A percentile compares a stretch with the other conserved stretches of the same genome.
phyloP scores from a whole-genome alignment of 108 stramenopile species.

The Skeletonema potamos region DNA sequence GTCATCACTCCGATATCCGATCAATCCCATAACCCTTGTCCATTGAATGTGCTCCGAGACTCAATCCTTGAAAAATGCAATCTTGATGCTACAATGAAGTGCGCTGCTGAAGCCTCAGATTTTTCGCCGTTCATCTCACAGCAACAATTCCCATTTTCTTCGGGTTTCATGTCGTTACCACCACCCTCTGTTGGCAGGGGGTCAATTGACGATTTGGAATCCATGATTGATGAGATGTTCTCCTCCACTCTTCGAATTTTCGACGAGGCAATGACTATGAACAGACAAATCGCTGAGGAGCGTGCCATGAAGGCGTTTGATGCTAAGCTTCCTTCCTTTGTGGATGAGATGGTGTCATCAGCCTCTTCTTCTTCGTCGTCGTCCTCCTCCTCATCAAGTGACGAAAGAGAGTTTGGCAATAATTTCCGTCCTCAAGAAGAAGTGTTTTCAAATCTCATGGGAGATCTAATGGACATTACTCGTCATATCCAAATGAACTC shows the following conservation, averaged over 20 bases:
- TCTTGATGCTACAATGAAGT: neutral
- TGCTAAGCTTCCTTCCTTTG: neutral
- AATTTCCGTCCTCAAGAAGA: neutral
- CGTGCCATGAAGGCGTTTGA: neutral
- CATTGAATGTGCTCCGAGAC: neutral
- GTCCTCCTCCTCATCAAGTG: neutral
- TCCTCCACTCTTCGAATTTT: neutral
- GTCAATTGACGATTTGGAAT: neutral
- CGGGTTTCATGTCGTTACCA: neutral
- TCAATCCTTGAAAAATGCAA: neutral
- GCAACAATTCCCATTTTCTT: neutral
- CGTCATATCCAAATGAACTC: neutral
- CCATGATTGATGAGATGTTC: neutral
- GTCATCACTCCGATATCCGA: neutral
- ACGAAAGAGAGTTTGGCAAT: neutral
- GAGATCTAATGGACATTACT: neutral
- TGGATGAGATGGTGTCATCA: neutral
- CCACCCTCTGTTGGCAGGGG: neutral
- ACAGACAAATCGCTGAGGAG: neutral
- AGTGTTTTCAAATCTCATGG: neutral
- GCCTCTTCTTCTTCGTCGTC: neutral
- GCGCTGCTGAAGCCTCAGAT: neutral
- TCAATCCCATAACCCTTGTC: neutral
- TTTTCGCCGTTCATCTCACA: neutral
- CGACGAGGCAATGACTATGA: neutral